A percentile compares a stretch with the other conserved stretches of the same genome.
phyloP scores from a whole-genome alignment of 495 filamentous ascomycete genomes.

The Talaromyces liani region DNA sequence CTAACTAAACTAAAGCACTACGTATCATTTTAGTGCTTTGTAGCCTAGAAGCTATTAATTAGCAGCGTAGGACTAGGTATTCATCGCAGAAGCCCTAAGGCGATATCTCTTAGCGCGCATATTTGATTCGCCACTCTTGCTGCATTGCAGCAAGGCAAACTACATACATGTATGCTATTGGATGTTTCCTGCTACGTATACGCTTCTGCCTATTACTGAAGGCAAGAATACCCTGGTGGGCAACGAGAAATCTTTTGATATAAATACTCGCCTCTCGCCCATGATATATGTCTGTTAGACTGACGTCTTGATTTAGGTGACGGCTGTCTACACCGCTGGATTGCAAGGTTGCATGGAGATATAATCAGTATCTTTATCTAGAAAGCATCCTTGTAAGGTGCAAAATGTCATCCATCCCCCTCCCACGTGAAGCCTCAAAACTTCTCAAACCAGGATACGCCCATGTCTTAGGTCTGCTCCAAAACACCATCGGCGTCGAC shows the following conservation, averaged over 20 bases:
- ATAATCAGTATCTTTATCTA: no score
- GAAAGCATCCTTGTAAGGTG: no score
- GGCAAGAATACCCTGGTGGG: background rate
- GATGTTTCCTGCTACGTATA: background rate
- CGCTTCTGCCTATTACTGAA: background rate
- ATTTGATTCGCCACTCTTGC: background rate
- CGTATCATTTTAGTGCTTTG: background rate
- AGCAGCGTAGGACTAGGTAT: background rate
- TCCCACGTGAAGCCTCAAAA: conserved; percentile 6
- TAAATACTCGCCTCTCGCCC: background rate
- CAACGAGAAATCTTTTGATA: background rate
- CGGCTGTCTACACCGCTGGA: background rate
- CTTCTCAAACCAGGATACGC: conserved; percentile 5
- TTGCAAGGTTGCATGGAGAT: background rate
- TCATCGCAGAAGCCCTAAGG: background rate
- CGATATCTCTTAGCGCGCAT: background rate
- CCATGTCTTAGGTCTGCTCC: background rate
- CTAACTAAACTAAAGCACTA: background rate
- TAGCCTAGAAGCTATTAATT: background rate
- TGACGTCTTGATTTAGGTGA: background rate
- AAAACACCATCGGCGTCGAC: background rate
- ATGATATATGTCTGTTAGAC: background rate
- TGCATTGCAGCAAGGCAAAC: background rate
- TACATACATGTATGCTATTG: background rate
- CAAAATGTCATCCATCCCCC: background rate